Evolutionary conservation across 352 stramenopile genomes (phyloP).

Genomic region (Thraustochytrium striatum): DNA sequence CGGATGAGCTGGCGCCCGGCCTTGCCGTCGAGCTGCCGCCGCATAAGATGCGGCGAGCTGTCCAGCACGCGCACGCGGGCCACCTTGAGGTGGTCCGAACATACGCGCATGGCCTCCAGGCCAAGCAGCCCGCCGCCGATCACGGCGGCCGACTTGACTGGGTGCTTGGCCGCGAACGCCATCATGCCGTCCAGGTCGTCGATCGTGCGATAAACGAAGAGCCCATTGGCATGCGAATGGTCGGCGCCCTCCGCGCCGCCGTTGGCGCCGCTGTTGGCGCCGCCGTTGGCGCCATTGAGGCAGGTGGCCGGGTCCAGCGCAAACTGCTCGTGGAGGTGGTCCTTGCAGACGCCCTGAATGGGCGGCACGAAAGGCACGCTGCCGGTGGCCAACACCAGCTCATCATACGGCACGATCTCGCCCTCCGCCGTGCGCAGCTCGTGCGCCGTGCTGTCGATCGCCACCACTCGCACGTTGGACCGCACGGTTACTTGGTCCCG

Average conservation of each 20-base stretch:
- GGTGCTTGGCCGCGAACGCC: constrained; percentile 69
- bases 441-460: constrained; percentile 71
- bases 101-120: constrained; percentile 61
- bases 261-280: not conserved
- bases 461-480: constrained; percentile 67
- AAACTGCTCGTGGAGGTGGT: constrained; percentile 13
- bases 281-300: not conserved
- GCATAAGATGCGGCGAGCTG: constrained; percentile 81
- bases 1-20: constrained; percentile 77
- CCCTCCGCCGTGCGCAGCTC: constrained; percentile 62
- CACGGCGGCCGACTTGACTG: constrained; percentile 64
- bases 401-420: constrained; percentile 74
- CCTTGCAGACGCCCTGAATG: constrained; percentile 63
- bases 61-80: constrained; percentile 83
- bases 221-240: constrained; percentile 64
- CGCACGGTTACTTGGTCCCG: constrained; percentile 67
- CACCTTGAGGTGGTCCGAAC: constrained; percentile 52
- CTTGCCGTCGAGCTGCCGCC: constrained; percentile 81
- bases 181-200: constrained; percentile 81
- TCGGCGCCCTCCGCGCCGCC: not conserved
- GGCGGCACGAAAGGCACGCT: constrained; percentile 75
- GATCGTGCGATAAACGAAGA: constrained; percentile 89
- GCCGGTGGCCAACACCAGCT: constrained; percentile 78
- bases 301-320: not conserved
- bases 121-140: constrained; percentile 77